Evolutionary conservation across 768 basidiomycete species (phyloP).

Genomic region (Auriculariales sp.): DNA sequence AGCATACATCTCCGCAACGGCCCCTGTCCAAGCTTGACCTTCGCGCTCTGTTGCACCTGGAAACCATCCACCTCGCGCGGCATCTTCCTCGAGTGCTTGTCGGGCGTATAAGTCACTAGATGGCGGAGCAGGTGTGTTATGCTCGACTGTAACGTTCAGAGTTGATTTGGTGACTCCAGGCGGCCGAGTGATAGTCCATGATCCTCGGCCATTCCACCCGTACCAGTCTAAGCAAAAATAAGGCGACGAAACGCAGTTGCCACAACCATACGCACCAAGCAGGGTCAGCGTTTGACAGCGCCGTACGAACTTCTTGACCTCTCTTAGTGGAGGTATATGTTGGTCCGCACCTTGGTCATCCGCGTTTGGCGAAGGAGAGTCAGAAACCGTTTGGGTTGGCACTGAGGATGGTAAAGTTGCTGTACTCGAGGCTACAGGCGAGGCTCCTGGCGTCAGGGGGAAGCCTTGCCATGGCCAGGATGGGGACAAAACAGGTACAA

Average conservation of each 20-base stretch:
- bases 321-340: constrained; percentile 21
- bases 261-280: constrained; percentile 13
- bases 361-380: constrained; percentile 4
- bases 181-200: constrained; percentile 15
- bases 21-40: constrained; percentile 18
- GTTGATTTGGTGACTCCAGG: constrained; percentile 14
- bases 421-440: constrained; percentile 17
- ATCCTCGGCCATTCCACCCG: constrained; percentile 19
- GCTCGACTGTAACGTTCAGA: constrained; percentile 20
- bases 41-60: constrained; percentile 13
- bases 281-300: constrained; percentile 19
- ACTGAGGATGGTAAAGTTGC: constrained; percentile 13
- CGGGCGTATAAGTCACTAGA: constrained; percentile 12
- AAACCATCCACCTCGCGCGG: constrained; percentile 7
- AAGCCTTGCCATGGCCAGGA: constrained; percentile 12
- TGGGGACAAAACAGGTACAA: constrained; percentile 20
- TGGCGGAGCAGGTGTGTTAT: constrained; percentile 13
- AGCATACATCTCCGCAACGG: constrained; percentile 15
- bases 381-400: constrained; percentile 14
- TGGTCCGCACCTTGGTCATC: constrained; percentile 15
- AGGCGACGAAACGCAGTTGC: background rate
- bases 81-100: constrained; percentile 5
- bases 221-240: constrained; percentile 18
- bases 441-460: constrained; percentile 17
- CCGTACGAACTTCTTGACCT: constrained; percentile 23